Conservation (phyloP, 495 filamentous ascomycete species). For the Podospora pseudoanserina region DNA sequence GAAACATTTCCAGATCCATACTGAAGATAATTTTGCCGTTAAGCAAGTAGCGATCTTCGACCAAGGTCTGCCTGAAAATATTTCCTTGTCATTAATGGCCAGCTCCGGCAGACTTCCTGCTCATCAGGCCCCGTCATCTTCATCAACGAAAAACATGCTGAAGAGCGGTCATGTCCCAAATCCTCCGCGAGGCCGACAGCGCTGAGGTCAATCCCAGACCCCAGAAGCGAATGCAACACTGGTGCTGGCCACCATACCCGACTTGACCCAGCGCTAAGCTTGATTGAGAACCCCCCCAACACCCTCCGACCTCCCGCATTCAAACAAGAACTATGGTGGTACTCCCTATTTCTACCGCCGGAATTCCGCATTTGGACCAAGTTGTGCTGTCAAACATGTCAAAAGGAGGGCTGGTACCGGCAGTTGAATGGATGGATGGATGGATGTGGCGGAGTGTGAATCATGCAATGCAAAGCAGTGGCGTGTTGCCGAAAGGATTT, state of each 20-base stretch:
- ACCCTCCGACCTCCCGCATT: not conserved
- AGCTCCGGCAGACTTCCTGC: no score
- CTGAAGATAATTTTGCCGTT: no score
- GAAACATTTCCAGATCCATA: no score
- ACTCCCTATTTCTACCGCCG: not conserved
- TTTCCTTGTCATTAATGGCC: no score
- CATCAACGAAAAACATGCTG: no score
- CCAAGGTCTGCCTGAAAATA: no score
- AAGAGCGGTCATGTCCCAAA: no score
- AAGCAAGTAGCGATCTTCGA: no score
- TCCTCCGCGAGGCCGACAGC: not conserved
- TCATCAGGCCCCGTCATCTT: no score
- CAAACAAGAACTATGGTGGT: not conserved
- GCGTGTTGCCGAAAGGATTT: not conserved
- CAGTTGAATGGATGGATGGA: not conserved
- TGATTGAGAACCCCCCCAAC: not conserved
- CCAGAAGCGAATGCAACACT: not conserved
- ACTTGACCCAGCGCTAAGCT: not conserved
- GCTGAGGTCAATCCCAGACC: not conserved
- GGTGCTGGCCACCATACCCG: not conserved
- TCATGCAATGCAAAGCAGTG: not conserved
- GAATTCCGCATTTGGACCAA: not conserved
- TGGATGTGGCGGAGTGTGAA: not conserved
- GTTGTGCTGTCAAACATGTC: not conserved
- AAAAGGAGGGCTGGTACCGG: not conserved